A percentile compares a stretch with the other conserved stretches of the same genome.
These are phyloP conservation scores for Blastocystis sp. DNA, from an alignment of 352 stramenopile genomes.

Conservation along the genomic window DNA sequence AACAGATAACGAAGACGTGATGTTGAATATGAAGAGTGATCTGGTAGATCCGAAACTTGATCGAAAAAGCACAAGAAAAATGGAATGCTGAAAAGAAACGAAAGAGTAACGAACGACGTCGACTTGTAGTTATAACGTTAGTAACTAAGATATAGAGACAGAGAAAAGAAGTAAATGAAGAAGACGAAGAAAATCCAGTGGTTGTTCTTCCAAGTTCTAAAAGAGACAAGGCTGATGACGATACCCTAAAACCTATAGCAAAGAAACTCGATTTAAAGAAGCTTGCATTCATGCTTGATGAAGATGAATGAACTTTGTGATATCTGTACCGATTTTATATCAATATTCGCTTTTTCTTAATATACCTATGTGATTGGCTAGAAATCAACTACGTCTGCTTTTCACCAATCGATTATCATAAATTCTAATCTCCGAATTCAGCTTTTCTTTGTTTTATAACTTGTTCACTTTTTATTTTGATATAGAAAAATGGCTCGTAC, in stretches of 20 bases:
- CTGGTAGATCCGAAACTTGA: slow-evolving; percentile 28
- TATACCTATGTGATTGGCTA: neutral
- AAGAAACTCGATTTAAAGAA: slow-evolving; percentile 58
- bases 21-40: neutral
- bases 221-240: neutral
- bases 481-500: slow-evolving; percentile 78
- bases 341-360: neutral
- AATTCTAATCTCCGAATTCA: neutral
- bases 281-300: slow-evolving; percentile 9
- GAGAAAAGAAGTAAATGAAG: neutral
- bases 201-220: neutral
- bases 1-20: neutral
- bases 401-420: neutral
- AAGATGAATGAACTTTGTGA: neutral
- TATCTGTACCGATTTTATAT: neutral
- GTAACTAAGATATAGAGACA: neutral
- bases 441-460: neutral
- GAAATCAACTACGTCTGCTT: neutral
- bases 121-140: neutral
- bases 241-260: neutral
- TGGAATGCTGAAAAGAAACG: neutral
- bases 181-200: neutral
- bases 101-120: neutral
- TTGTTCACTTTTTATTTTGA: slow-evolving; percentile 39
- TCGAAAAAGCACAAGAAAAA: neutral